These are phyloP conservation scores for Exophiala oligosperma DNA, from an alignment of 2,329 filamentous ascomycete species.

Conservation along the genomic window DNA sequence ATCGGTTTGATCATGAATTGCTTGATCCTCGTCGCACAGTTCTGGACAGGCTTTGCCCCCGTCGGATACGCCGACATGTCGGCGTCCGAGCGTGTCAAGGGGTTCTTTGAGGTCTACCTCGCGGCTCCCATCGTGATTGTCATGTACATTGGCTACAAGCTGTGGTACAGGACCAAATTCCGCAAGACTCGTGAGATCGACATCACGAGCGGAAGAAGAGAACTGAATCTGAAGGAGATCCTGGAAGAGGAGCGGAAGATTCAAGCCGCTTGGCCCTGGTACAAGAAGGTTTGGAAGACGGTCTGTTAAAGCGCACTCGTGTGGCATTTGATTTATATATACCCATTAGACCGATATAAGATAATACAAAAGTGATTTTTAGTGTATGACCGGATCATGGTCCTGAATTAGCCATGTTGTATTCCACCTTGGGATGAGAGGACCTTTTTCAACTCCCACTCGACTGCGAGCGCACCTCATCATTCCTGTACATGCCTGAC, in stretches of 20 bases:
- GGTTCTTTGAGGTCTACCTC: slow-evolving; percentile 34
- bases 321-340: not conserved
- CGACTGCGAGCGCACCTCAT: not conserved
- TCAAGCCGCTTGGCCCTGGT: slow-evolving; percentile 67
- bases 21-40: slow-evolving; percentile 56
- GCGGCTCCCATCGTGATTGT: slow-evolving; percentile 33
- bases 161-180: slow-evolving; percentile 68
- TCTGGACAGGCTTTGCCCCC: slow-evolving; percentile 35
- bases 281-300: slow-evolving; percentile 74
- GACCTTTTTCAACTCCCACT: not conserved
- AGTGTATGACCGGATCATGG: not conserved
- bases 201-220: slow-evolving; percentile 77
- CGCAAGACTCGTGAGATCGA: slow-evolving; percentile 78
- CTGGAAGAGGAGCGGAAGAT: slow-evolving; percentile 79
- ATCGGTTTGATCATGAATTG: slow-evolving; percentile 59
- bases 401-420: too few relatives aligned
- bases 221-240: slow-evolving; percentile 77
- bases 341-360: not conserved
- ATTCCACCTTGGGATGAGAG: too few relatives aligned
- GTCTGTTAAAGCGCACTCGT: slow-evolving; percentile 57
- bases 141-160: slow-evolving; percentile 72
- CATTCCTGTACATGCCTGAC: slow-evolving; percentile 11
- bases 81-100: slow-evolving; percentile 26
- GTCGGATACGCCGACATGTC: slow-evolving; percentile 30
- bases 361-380: not conserved